Evolutionary conservation across 108 stramenopile species (phyloP), one percentile per base, ranked within the genome.

Genomic region (Nitzschia sp.): DNA sequence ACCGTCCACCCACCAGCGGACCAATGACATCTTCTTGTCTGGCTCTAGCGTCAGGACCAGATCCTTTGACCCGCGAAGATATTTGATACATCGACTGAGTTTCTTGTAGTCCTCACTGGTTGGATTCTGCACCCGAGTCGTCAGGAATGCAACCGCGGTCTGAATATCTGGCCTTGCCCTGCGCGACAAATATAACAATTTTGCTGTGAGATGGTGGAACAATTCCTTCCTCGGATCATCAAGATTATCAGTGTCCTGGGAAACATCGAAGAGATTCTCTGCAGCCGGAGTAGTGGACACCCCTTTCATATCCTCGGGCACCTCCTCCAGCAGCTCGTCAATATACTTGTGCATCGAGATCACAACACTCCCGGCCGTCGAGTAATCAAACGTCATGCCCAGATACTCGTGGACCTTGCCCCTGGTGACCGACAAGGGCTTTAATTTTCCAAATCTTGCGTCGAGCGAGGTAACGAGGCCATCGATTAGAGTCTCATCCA

Each of bases 61-160:
- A 29, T 75, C 54, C 3, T 21, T 36, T 1, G 79, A 81, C 5
- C 54, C 65, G 30, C 71, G 47, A 6, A 83, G 59, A 54, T 83
- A 86, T 71, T 65, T 21, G 36, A 86, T 59, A 1, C 80, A 59
- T 17, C 79, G 24, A 4, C 23, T 31, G 15, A 83, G 46, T 54
- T 83, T 86, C 31, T 70, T 71, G 32, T 74, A 78, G 68, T 86
- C 85, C 42, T 83, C 80, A 15, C 35, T 42, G 28, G 77, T 76
- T n/a, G 82, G 79, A 17, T 23, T 42, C 27, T 71, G 59, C 0
- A 84, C 81, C 28, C 81, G 46, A 13, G 75, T 82, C 46, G 75
- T 74, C 0, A 87, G 72, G 63, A 87, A 87, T n/a, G 75, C 26
- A 19, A 82, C 63, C 18, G 83, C 59, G 1, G 71, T 57, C 56